phyloP scores from a whole-genome alignment of 2,329 filamentous ascomycete species.

The Ramularia endophylla region DNA sequence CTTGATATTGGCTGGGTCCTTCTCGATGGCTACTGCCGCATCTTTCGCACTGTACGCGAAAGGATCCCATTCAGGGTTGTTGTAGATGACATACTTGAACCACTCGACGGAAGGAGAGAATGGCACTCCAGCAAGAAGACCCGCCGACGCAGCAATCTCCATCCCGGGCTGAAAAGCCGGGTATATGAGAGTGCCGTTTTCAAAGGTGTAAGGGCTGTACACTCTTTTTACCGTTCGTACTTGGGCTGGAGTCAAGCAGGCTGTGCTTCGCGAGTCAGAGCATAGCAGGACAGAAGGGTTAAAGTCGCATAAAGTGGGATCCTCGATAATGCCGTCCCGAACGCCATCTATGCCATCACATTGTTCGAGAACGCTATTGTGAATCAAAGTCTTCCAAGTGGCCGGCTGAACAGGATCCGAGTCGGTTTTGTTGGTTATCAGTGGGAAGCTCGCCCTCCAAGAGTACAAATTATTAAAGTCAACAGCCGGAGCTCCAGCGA shows the following conservation, averaged over 20 bases:
- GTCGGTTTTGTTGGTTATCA: constrained; percentile 33
- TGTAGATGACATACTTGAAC: constrained; percentile 45
- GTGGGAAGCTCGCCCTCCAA: constrained; percentile 38
- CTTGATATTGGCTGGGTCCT: constrained; percentile 37
- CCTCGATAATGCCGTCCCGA: constrained; percentile 43
- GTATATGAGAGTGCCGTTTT: constrained; percentile 7
- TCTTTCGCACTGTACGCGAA: constrained; percentile 32
- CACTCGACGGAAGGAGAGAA: constrained; percentile 46
- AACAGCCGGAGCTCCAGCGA: constrained; percentile 38
- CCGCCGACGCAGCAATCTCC: constrained; percentile 27
- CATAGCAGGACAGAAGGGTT: constrained; percentile 8
- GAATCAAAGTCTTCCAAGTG: constrained; percentile 35
- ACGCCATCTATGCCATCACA: constrained; percentile 45
- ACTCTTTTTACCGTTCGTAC: constrained; percentile 36
- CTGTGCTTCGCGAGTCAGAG: constrained; percentile 37
- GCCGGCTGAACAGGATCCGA: constrained; percentile 32
- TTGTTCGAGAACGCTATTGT: constrained; percentile 39
- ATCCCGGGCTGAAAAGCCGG: constrained; percentile 29
- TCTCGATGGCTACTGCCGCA: constrained; percentile 30
- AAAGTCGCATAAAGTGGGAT: constrained; percentile 34
- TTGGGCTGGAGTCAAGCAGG: constrained; percentile 40
- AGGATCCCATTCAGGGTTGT: constrained; percentile 37
- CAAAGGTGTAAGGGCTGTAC: constrained; percentile 35
- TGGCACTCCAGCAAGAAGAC: constrained; percentile 37
- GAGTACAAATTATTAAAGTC: constrained; percentile 37